Conservation (phyloP, 2,329 filamentous ascomycete genomes). For the Phyllosticta paracitricarpa region DNA sequence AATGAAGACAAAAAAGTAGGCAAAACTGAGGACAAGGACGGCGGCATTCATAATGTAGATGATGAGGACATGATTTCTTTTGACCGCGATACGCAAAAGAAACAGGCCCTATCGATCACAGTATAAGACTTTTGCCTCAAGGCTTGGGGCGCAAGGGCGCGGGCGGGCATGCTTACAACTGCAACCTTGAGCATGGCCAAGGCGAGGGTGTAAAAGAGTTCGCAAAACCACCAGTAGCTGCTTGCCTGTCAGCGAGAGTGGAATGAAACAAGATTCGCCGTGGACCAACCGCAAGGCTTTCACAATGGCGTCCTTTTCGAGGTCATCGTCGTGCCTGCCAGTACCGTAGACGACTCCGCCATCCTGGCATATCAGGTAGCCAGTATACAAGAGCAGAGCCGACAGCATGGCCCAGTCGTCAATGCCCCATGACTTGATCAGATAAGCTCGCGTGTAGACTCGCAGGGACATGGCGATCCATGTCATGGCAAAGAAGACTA, state of each 20-base stretch:
- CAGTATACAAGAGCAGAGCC: constrained; percentile 29
- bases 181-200: constrained; percentile 41
- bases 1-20: constrained; percentile 42
- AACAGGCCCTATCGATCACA: constrained; percentile 28
- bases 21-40: constrained; percentile 35
- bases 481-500: constrained; percentile 29
- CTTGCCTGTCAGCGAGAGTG: constrained; percentile 11
- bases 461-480: constrained; percentile 29
- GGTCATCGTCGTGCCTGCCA: constrained; percentile 26
- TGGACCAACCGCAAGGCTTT: constrained; percentile 17
- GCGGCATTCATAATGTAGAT: constrained; percentile 39
- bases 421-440: constrained; percentile 29
- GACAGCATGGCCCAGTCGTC: constrained; percentile 34
- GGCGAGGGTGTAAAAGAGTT: constrained; percentile 43
- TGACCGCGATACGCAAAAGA: constrained; percentile 42
- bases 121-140: not conserved
- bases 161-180: constrained; percentile 26
- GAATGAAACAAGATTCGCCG: not conserved
- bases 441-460: constrained; percentile 26
- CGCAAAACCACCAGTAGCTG: constrained; percentile 47
- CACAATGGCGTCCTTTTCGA: constrained; percentile 21
- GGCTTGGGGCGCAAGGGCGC: not conserved
- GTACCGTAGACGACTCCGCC: constrained; percentile 30
- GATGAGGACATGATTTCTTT: constrained; percentile 35
- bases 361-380: constrained; percentile 31